Base-by-base conservation (phyloP, 2,329 filamentous ascomycete species). In the Neopestalotiopsis rosae region DNA sequence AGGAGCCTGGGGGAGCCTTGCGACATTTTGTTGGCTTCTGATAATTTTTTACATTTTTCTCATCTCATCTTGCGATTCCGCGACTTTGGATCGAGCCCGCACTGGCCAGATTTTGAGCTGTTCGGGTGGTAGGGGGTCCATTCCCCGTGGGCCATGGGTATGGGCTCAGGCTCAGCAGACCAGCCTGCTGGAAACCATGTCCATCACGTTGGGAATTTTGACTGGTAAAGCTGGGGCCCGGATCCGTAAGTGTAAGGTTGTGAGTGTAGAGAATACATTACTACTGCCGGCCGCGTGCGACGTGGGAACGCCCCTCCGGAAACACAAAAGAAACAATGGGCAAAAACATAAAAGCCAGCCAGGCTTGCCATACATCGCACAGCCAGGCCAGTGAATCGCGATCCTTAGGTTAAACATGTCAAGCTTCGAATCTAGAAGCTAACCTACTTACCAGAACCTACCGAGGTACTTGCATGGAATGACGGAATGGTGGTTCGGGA, bases 31-130 rank as follows among this genome's bases (percentile, higher is more conserved):
- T 52, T 17, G 17, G 24, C n/a, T 30, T n/a, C 30, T 59, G 57
- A 28, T 28, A 24, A n/a, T 52, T 52, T n/a, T 9, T 28, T 28
- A 28, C 24, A 52, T 24, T 52, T 45, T 49, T 52, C 40, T 49
- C 38, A 45, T 30, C 38, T 64, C 40, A 64, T 64, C 40, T 64
- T 34, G 24, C 61, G 40, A 24, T 64, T 64, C 61, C 61, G 12
- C 20, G 24, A 49, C 61, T 45, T 40, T 45, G 61, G 61, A 64
- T 64, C 61, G 61, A 40, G 40, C 61, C 34, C 61, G 61, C 61
- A 64, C 34, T 24, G 61, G 28, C 61, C 61, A 52, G n/a, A 13
- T 17, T 12, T 49, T 64, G 61, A 64, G 34, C 40, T 64, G 61
- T 64, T 17, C 61, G 20, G n/a, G 6, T 64, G n/a, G 34, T 62